Conservation (phyloP, 805 yeast species). For the Middelhovenomyces tepae region DNA sequence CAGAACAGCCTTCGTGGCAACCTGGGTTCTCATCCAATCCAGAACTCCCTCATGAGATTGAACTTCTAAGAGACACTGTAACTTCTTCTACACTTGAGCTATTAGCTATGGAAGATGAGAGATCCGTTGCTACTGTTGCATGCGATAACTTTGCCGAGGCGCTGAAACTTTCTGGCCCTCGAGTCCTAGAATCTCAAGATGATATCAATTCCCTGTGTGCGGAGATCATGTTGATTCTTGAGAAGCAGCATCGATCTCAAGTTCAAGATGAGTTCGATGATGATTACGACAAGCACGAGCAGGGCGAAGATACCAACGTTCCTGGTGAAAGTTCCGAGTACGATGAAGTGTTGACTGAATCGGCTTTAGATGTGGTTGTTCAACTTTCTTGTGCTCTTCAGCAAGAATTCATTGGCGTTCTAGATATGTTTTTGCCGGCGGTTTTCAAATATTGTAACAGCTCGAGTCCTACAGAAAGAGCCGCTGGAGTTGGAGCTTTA, state of each 20-base stretch:
- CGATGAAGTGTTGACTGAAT: conserved; percentile 68
- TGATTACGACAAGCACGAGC: conserved; percentile 44
- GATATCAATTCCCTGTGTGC: conserved; percentile 60
- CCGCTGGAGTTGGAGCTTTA: conserved; percentile 75
- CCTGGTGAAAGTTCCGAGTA: conserved; percentile 32
- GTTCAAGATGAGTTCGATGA: conserved; percentile 61
- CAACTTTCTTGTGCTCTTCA: conserved; percentile 70
- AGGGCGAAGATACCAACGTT: conserved; percentile 41
- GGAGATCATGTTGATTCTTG: conserved; percentile 62
- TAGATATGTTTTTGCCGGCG: conserved; percentile 60
- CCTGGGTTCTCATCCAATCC: conserved; percentile 25
- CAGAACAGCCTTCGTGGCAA: conserved; percentile 23
- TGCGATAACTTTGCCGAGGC: conserved; percentile 67
- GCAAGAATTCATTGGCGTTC: conserved; percentile 65
- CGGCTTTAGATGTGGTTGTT: conserved; percentile 78
- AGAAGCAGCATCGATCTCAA: conserved; percentile 81
- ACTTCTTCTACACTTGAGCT: conserved; percentile 55
- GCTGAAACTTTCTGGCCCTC: conserved; percentile 61
- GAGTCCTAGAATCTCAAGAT: conserved; percentile 47
- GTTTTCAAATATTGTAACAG: conserved; percentile 49
- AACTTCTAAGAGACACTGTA: conserved; percentile 47
- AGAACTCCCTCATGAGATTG: conserved; percentile 36
- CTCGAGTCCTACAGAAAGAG: conserved; percentile 66
- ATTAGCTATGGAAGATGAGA: conserved; percentile 74
- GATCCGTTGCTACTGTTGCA: conserved; percentile 69